These are phyloP conservation scores for Przewalskia tangutica DNA, from an alignment of 257 asterid species.

Conservation along the genomic window DNA sequence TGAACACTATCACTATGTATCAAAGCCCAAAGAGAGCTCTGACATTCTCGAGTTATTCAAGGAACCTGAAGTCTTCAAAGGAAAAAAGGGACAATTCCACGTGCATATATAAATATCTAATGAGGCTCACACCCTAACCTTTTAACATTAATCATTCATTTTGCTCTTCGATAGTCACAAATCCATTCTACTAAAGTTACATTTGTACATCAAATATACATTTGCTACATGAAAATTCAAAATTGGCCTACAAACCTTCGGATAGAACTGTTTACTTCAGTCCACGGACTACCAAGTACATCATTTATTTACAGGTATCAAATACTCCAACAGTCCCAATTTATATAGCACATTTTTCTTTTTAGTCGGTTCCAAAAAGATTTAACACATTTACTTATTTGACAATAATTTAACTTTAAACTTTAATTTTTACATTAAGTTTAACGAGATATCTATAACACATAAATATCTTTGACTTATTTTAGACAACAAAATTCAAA, in stretches of 20 bases:
- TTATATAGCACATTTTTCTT: no score
- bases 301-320: not conserved
- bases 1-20: not conserved
- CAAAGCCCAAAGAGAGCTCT: not conserved
- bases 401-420: no score
- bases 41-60: not conserved
- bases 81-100: not conserved
- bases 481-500: no score
- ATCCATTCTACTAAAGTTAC: not conserved
- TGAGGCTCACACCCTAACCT: not conserved
- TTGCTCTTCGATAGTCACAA: not conserved
- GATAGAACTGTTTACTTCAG: not conserved
- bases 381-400: no score
- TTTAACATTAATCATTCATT: not conserved
- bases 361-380: no score
- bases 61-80: not conserved
- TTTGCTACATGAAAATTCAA: not conserved
- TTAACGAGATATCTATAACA: no score
- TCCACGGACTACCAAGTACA: not conserved
- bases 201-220: not conserved
- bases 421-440: no score
- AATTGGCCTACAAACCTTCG: not conserved
- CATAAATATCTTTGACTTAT: no score
- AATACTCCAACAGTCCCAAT: no score
- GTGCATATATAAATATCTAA: not conserved